A percentile compares a stretch with the other conserved stretches of the same genome.
Evolutionary conservation across 2,329 filamentous ascomycete species (phyloP).

Genomic region (Microdochium nivale): DNA sequence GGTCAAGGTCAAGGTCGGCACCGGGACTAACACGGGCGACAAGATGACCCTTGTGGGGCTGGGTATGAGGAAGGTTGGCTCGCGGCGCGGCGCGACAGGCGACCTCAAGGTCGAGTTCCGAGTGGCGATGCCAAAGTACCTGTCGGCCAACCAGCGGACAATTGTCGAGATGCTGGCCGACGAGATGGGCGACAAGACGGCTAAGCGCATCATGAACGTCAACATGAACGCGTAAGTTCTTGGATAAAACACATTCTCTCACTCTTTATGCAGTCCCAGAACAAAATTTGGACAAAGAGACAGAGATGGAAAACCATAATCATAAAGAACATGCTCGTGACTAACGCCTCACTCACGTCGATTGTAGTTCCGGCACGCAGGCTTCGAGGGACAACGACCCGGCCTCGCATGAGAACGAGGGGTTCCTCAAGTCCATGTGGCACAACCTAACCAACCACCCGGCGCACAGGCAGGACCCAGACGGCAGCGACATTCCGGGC

Average conservation of each 20-base stretch:
- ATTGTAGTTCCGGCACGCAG: constrained; percentile 2
- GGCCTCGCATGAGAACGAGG: constrained; percentile 64
- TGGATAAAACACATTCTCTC: neutral
- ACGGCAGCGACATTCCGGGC: constrained; percentile 11
- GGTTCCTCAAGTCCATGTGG: constrained; percentile 90
- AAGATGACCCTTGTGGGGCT: constrained; percentile 80
- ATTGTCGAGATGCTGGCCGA: constrained; percentile 94
- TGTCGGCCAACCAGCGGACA: constrained; percentile 83
- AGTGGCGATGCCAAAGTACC: constrained; percentile 89
- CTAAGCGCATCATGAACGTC: constrained; percentile 87
- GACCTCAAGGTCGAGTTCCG: constrained; percentile 93
- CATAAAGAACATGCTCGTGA: neutral
- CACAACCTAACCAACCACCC: constrained; percentile 79
- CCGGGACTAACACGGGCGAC: constrained; percentile 87
- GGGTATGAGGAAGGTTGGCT: constrained; percentile 84
- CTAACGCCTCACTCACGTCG: constrained; percentile 2
- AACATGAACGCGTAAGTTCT: constrained; percentile 39
- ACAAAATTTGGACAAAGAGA: too few relatives aligned
- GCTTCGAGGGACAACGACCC: constrained; percentile 25
- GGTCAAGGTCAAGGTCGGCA: constrained; percentile 83
- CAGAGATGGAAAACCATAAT: neutral
- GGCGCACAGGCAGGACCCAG: constrained; percentile 33
- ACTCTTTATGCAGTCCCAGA: too few relatives aligned
- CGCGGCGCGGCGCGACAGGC: constrained; percentile 59
- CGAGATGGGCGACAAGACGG: constrained; percentile 87